Evolutionary conservation across 75 land plant genomes (phyloP).

Genomic region (Ceratopteris richardii): DNA sequence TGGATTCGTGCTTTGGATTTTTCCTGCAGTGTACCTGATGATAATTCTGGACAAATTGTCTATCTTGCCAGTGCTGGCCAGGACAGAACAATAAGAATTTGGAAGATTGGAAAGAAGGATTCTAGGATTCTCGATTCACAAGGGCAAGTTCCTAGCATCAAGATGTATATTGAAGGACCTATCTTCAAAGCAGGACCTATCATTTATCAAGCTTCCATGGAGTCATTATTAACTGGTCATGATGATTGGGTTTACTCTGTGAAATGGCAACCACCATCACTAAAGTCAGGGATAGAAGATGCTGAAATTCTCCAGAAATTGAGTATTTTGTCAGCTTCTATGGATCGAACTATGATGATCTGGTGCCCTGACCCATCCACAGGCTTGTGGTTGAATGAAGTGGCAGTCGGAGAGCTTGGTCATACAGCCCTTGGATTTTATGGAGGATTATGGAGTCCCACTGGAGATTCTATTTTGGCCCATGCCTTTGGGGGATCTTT

Average conservation of each 20-base stretch:
- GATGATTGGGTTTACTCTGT: constrained; percentile 99
- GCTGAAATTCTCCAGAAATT: constrained; percentile 39
- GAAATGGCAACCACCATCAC: constrained; percentile 74
- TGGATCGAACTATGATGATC: constrained; percentile 99
- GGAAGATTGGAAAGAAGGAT: constrained; percentile 50
- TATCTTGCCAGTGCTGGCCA: constrained; percentile 88
- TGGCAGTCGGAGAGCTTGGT: constrained; percentile 88
- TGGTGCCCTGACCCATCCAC: constrained; percentile 82
- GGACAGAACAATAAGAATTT: constrained; percentile 82
- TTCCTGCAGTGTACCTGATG: constrained; percentile 37
- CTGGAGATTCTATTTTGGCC: constrained; percentile 71
- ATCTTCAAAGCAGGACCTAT: constrained; percentile 44
- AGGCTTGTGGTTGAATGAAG: constrained; percentile 93
- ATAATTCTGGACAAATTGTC: constrained; percentile 22
- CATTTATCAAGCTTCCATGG: constrained; percentile 70
- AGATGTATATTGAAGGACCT: constrained; percentile 85
- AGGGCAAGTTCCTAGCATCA: constrained; percentile 37
- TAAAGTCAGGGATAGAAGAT: not conserved
- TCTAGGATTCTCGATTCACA: constrained; percentile 2
- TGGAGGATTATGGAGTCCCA: constrained; percentile 90
- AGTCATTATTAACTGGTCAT: constrained; percentile 92
- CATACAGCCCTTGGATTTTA: constrained; percentile 92
- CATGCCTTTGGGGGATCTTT: constrained; percentile 97
- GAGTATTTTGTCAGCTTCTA: constrained; percentile 89
- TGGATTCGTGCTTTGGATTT: constrained; percentile 93